Base-by-base conservation (phyloP, 148 eudicot genomes). In the Rhododendron mucronatum region DNA sequence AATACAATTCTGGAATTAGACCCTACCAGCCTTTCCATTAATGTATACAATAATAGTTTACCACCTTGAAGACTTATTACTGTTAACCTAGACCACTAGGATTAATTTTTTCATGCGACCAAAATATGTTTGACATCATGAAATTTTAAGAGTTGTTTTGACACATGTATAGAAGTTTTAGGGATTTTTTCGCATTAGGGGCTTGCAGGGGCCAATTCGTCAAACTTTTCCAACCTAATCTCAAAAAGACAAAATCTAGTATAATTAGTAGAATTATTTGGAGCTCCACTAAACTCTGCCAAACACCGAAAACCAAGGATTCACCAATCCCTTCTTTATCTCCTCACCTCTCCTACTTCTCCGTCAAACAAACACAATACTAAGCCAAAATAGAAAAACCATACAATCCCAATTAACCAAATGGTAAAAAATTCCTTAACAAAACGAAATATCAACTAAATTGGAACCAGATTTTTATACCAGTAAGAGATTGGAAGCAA, bases 401-500 rank as follows among this genome's bases (percentile, higher is more conserved):
- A 47, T 4, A 7, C 73, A 45, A 23, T 14, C 26, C 15, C 30
- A 23, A 41, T 16, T 9, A 41, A 6, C 9, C 7, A 21, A 61
- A 20, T 33, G 48, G 3, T 5, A 59, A 30, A 35, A 16, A 61
- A 1, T n/a, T 44, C 76, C 23, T 61, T 12, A 10, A 16, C 1
- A 83, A 18, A 28, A 47, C 9, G 28, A 10, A 26, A 83, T 39
- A 13, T 55, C 23, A 33, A 44, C 79, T 44, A 80, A 47, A 80
- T 20, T 4, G 3, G 18, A 33, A 53, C 59, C 50, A 76, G 14
- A 71, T 20, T n/a, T 8, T n/a, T 16, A 4, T 89, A 96, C 99
- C 99, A 86, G 99, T 95, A 63, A 97, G 98, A 47, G 99, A 93
- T 82, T 97, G 99, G 71, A 94, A 97, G 91, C 99, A 97, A 87